Conservation (phyloP, 1,139 yeast species). For the Taiozyma sp. region DNA sequence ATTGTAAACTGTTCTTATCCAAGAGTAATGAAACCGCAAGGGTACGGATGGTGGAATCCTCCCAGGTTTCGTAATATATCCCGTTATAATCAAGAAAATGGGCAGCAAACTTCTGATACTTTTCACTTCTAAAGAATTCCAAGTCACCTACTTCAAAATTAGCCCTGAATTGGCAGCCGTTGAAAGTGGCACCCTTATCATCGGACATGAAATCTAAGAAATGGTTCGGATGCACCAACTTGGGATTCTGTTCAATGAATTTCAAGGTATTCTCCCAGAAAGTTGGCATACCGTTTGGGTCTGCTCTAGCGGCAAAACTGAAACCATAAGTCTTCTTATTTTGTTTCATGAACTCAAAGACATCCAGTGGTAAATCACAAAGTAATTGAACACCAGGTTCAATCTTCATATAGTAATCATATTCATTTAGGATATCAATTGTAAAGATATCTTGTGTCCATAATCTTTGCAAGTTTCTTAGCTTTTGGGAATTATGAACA, state of each 20-base stretch:
- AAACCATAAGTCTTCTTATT: conserved; percentile 59
- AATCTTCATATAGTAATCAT: conserved; percentile 69
- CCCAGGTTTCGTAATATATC: conserved; percentile 59
- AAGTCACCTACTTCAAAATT: conserved; percentile 51
- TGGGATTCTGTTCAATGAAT: conserved; percentile 42
- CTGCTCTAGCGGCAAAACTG: conserved; percentile 57
- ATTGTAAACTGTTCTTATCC: conserved; percentile 41
- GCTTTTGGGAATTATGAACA: conserved; percentile 8
- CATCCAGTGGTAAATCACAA: conserved; percentile 63
- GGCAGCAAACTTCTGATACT: conserved; percentile 42
- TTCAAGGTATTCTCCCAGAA: conserved; percentile 53
- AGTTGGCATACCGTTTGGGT: conserved; percentile 46
- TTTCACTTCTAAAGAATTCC: conserved; percentile 46
- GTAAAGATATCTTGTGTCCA: conserved; percentile 83
- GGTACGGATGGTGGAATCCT: conserved; percentile 58
- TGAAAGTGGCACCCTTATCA: conserved; percentile 46
- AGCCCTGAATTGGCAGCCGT: conserved; percentile 56
- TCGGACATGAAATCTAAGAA: conserved; percentile 49
- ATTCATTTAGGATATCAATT: conserved; percentile 46
- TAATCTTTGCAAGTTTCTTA: conserved; percentile 79
- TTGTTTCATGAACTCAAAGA: conserved; percentile 56
- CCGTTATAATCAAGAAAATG: conserved; percentile 47
- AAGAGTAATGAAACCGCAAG: conserved; percentile 48
- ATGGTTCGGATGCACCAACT: conserved; percentile 40
- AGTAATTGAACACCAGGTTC: conserved; percentile 59